Base-by-base conservation (phyloP, 2,329 filamentous ascomycete species). In the Knufia petricola region DNA sequence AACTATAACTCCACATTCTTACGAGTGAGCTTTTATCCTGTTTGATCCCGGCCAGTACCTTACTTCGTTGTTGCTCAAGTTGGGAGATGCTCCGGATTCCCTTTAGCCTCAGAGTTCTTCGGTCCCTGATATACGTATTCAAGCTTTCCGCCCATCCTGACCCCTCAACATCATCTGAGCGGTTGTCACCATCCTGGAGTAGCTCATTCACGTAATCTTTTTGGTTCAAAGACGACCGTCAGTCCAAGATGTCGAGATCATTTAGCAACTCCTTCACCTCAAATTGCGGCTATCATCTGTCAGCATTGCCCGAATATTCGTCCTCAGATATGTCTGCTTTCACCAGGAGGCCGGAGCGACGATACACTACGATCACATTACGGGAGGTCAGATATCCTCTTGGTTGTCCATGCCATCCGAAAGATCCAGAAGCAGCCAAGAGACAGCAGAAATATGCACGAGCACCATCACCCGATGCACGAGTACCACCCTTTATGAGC, bases 291-390 rank as follows among this genome's bases (percentile, higher is more conserved):
- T 3, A 3, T 17, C 21, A 15, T 12, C 21, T 37, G 15, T 23
- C 30, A 26, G 23, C 30, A 2, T 24, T 38, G 19, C 30, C 20
- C 10, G 34, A 37, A 6, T 28, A 37, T 19, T 13, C n/a, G n/a
- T 10, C 32, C 9, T n/a, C 12, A n/a, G 31, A 46, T 12, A 19
- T 41, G 15, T 12, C 45, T 48, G 3, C 17, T 21, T 20, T 15
- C 12, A 9, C 40, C 19, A n/a, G 36, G 7, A 10, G 19, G 17
- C 38, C 10, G 19, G 24, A 37, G 13, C 17, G 30, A 49, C 55
- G 56, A 8, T 55, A 50, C 44, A 58, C 56, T n/a, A 58, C 56
- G 21, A 58, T 58, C 28, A 58, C 56, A 10, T 49, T 55, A 4
- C 52, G 54, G 23, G 56, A 58, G 43, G 54, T 58, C 43, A 49